Evolutionary conservation across 1,284 basidiomycete species (phyloP).

Genomic region (Pyrrhoderma noxium): DNA sequence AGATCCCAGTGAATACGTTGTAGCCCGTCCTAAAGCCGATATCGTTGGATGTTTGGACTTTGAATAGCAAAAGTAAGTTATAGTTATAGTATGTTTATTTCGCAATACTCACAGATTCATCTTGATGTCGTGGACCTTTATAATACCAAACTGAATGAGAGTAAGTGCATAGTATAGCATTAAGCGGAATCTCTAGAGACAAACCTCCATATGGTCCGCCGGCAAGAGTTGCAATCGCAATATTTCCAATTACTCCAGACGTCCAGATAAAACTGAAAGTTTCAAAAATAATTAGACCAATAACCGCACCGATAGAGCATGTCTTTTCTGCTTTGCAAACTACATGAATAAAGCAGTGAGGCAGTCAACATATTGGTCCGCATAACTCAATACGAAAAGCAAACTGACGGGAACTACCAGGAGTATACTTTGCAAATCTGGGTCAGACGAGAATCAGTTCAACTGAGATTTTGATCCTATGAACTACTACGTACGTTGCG

Average conservation of each 20-base stretch:
- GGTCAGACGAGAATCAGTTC: slow-evolving; percentile 3
- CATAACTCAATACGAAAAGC: too few species aligned
- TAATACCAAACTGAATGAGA: slow-evolving; percentile 54
- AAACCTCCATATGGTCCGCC: slow-evolving; percentile 57
- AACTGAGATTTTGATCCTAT: neutral
- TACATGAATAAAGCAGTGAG: slow-evolving; percentile 17
- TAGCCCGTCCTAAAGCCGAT: slow-evolving; percentile 71
- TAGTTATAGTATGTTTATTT: neutral
- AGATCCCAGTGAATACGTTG: slow-evolving; percentile 78
- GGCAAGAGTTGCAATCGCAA: slow-evolving; percentile 72
- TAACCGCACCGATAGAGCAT: slow-evolving; percentile 47
- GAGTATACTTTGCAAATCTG: slow-evolving; percentile 72
- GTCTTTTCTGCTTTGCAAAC: slow-evolving; percentile 35
- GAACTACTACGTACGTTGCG: slow-evolving; percentile 60
- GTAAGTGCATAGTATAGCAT: neutral
- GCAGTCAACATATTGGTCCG: neutral
- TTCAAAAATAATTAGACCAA: slow-evolving; percentile 71
- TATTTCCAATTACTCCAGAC: slow-evolving; percentile 72
- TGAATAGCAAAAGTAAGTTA: slow-evolving; percentile 5
- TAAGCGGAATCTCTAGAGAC: slow-evolving; percentile 19
- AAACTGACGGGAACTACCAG: slow-evolving; percentile 53
- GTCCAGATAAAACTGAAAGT: slow-evolving; percentile 83
- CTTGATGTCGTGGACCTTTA: slow-evolving; percentile 57
- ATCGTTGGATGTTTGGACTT: slow-evolving; percentile 67
- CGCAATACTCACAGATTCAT: slow-evolving; percentile 44